Conservation (phyloP, 2,329 filamentous ascomycete genomes). For the Colletotrichum tropicicola region DNA sequence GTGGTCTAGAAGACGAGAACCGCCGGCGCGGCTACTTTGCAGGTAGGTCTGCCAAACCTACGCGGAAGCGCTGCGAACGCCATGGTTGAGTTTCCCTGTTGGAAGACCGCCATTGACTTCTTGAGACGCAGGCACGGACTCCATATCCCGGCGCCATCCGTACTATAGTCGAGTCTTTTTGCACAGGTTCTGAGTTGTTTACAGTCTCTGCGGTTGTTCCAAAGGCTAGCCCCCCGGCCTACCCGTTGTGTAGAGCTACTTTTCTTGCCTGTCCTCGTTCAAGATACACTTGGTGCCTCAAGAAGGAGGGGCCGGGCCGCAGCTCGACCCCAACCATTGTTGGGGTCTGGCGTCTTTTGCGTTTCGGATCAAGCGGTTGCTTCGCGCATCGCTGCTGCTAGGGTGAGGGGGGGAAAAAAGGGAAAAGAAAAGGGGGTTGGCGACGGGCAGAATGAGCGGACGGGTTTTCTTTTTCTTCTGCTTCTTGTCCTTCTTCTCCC, state of each 20-base stretch:
- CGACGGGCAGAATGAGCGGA: background rate
- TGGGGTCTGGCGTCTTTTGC: background rate
- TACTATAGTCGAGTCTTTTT: background rate
- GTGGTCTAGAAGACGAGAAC: background rate
- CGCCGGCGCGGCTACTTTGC: background rate
- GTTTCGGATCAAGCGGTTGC: conserved; percentile 10
- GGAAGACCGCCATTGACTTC: background rate
- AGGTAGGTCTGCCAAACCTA: background rate
- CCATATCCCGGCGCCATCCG: background rate
- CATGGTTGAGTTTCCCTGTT: background rate
- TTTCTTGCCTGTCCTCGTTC: background rate
- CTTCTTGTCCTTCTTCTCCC: background rate
- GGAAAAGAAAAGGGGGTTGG: background rate
- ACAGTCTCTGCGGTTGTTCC: background rate
- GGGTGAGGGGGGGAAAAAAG: background rate
- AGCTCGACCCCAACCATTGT: background rate
- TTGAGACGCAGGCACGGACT: background rate
- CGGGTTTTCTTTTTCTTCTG: background rate
- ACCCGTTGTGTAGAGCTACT: background rate
- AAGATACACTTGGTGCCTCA: background rate
- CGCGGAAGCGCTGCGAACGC: background rate
- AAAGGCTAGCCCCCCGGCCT: too few relatives aligned
- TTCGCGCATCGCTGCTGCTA: background rate
- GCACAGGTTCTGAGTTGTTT: too few relatives aligned
- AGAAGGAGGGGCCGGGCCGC: background rate